Evolutionary conservation across 148 eudicot genomes (phyloP).

Genomic region (Cornus florida): DNA sequence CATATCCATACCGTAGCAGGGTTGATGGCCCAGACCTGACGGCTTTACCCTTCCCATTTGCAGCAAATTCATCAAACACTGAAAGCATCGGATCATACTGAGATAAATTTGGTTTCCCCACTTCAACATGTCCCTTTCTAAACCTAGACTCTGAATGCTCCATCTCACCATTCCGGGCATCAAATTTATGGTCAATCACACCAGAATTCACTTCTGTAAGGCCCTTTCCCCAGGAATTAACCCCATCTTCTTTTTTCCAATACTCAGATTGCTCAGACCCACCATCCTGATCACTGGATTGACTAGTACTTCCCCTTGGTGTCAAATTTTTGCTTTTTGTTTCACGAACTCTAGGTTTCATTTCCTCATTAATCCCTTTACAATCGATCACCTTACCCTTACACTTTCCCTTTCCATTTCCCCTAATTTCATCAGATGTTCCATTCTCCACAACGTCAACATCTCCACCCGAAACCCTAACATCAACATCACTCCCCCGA

Average conservation of each 20-base stretch:
- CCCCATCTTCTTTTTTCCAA: not conserved
- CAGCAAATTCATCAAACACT: constrained; percentile 29
- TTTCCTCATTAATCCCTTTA: not conserved
- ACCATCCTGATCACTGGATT: not conserved
- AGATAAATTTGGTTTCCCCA: constrained; percentile 4
- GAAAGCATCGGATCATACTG: constrained; percentile 26
- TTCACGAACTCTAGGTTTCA: not conserved
- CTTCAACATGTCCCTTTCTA: constrained; percentile 4
- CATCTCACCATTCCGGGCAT: not conserved
- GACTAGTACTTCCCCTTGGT: not conserved
- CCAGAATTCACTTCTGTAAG: not conserved
- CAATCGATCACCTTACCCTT: not conserved
- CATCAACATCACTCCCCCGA: constrained; percentile 16
- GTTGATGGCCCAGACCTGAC: constrained; percentile 13
- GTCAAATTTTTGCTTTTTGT: not conserved
- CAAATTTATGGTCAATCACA: constrained; percentile 2
- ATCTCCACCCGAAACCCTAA: constrained; percentile 21
- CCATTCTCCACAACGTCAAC: constrained; percentile 6
- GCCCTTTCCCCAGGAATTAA: constrained; percentile 4
- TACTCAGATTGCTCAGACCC: not conserved
- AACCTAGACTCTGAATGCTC: constrained; percentile 3
- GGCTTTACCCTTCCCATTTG: constrained; percentile 19
- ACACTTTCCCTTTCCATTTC: not conserved
- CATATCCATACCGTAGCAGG: constrained; percentile 42
- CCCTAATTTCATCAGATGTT: constrained; percentile 6